Base-by-base conservation (phyloP, 345 rosid species). In the Euphorbia pulcherrima region DNA sequence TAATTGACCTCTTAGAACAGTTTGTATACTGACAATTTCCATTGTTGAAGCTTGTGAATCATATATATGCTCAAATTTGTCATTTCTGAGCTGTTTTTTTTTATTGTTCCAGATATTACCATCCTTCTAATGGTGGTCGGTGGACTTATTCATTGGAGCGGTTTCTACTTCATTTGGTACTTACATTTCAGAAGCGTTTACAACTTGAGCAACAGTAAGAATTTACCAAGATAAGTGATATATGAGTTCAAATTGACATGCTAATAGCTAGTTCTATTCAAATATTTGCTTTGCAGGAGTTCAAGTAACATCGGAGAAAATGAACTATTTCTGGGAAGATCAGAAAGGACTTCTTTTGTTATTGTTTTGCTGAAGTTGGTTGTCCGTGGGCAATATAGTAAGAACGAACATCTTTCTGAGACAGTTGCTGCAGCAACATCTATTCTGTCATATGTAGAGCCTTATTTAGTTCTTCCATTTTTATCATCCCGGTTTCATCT, bases 1-100 rank as follows among this genome's bases (percentile, higher is more conserved):
- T 94, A 87, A 90, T 91, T 89, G 81, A 91, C 90, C 96, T 94
- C 79, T 83, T 94, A 79, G 99, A 94, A 79, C 97, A 94, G 99
- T 94, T 75, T 72, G 99, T 94, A 78, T 73, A 47, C 72, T 74
- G 47, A 74, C 69, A 54, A 56, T 71, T 24, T 11, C 48, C 58
- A 28, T 71, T 54, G 63, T 20, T 60, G 62, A 66, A 65, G 40
- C 57, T 21, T 56, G 23, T 68, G 61, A 62, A 24, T 63, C 55
- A 12, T 56, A 62, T 20, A 39, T 64, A 39, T 54, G 26, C 72
- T 72, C 62, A 51, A 23, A 69, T 46, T n/a, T 33, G 1, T 66
- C 62, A 60, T 14, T 60, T 53, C 40, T 62, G 29, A 62, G 24
- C 21, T 73, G 69, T 17, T 67, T 65, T 17, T 67, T 65, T 54